These are phyloP conservation scores for Pichia scutulata DNA, from an alignment of 805 yeast species.

Conservation along the genomic window DNA sequence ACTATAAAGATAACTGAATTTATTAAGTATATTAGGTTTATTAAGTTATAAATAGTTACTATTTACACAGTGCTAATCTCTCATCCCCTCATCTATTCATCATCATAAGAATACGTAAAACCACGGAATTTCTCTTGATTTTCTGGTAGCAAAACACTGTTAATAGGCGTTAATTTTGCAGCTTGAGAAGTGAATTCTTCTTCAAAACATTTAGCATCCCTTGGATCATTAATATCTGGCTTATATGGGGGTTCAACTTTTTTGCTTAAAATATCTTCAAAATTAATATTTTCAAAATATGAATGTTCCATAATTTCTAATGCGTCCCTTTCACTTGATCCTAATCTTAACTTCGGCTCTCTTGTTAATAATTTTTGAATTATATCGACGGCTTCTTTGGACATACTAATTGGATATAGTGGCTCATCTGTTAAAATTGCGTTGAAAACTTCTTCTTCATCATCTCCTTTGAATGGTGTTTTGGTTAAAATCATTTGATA, in stretches of 20 bases:
- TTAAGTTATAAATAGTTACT: neutral
- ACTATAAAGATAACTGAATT: neutral
- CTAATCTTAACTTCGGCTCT: conserved; percentile 78
- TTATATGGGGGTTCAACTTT: conserved; percentile 81
- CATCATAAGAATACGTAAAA: conserved; percentile 78
- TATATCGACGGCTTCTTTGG: conserved; percentile 90
- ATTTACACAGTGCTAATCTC: neutral
- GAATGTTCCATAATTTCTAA: conserved; percentile 92
- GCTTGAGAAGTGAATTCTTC: conserved; percentile 91
- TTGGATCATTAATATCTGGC: conserved; percentile 81
- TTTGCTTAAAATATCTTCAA: conserved; percentile 72
- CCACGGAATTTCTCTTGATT: conserved; percentile 98
- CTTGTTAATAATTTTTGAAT: conserved; percentile 86
- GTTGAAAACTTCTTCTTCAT: conserved; percentile 84
- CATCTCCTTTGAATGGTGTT: conserved; percentile 94
- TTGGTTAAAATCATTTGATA: conserved; percentile 96
- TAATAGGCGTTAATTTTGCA: conserved; percentile 92
- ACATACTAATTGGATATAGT: conserved; percentile 93
- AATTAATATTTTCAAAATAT: conserved; percentile 82
- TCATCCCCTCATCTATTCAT: conserved; percentile 14
- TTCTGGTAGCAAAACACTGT: conserved; percentile 72
- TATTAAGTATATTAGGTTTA: neutral
- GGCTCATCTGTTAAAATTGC: conserved; percentile 97
- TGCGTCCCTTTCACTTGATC: conserved; percentile 85
- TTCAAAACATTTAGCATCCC: conserved; percentile 90